These are phyloP conservation scores for Diaporthe sp. DNA, from an alignment of 2,329 filamentous ascomycete genomes.

Conservation along the genomic window DNA sequence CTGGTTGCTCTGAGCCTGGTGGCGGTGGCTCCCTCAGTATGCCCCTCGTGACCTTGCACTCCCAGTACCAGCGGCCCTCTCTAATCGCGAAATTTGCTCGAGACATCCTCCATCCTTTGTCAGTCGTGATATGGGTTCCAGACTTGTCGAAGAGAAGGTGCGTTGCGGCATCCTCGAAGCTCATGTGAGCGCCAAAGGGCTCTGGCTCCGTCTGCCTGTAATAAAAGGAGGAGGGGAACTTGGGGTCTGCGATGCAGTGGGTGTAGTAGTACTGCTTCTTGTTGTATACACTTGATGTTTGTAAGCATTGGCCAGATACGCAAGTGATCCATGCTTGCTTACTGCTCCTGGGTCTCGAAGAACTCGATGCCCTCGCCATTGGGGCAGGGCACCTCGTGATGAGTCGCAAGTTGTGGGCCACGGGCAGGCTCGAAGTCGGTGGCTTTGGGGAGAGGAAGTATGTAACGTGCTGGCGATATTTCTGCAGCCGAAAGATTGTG, in stretches of 20 bases:
- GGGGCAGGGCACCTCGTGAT: slow-evolving; percentile 62
- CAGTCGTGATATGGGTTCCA: slow-evolving; percentile 83
- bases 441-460: slow-evolving; percentile 70
- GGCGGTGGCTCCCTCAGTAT: slow-evolving; percentile 59
- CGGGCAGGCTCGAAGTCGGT: slow-evolving; percentile 71
- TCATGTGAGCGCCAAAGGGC: slow-evolving; percentile 86
- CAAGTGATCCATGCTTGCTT: slow-evolving; percentile 43
- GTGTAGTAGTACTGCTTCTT: slow-evolving; percentile 87
- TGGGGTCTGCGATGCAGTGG: slow-evolving; percentile 89
- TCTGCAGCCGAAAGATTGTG: slow-evolving; percentile 50
- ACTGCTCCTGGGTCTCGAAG: slow-evolving; percentile 74
- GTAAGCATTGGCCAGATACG: slow-evolving; percentile 18
- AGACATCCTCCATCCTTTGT: slow-evolving; percentile 92
- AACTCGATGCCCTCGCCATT: slow-evolving; percentile 66
- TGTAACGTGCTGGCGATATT: slow-evolving; percentile 67
- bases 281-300: slow-evolving; percentile 62
- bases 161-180: slow-evolving; percentile 90
- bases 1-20: slow-evolving; percentile 54
- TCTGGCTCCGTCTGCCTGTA: slow-evolving; percentile 89
- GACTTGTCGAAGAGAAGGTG: slow-evolving; percentile 85
- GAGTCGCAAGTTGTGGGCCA: slow-evolving; percentile 65
- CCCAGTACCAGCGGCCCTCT: slow-evolving; percentile 93
- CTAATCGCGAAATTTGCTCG: slow-evolving; percentile 90
- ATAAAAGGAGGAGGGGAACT: slow-evolving; percentile 86
- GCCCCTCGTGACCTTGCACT: slow-evolving; percentile 88